Conservation (phyloP, 2,329 filamentous ascomycete genomes). For the Falciphora oryzae region DNA sequence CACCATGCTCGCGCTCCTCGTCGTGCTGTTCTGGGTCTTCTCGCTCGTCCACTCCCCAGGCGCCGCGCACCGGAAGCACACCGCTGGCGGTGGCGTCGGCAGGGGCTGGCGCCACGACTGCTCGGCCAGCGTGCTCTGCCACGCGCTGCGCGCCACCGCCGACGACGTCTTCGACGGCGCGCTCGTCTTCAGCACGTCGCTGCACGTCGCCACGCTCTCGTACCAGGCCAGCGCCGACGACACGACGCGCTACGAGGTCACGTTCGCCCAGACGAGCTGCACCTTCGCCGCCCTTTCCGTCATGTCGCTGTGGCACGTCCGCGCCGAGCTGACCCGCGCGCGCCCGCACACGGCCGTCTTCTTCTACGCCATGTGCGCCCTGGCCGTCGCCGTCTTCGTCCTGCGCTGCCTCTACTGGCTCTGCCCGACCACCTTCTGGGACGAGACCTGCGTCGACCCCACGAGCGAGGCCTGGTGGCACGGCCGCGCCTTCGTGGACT, state of each 20-base stretch:
- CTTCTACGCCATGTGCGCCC: conserved; percentile 2
- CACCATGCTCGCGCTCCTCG: background rate
- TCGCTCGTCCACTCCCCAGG: background rate
- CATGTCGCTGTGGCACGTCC: conserved; percentile 2
- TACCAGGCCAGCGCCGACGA: background rate
- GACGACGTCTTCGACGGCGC: conserved; percentile 6
- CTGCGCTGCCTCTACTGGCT: background rate
- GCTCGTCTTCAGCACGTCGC: conserved; percentile 1
- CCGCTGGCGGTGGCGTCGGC: too few relatives aligned
- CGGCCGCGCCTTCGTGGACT: background rate
- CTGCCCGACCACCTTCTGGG: conserved; percentile 1
- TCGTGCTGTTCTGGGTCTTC: background rate
- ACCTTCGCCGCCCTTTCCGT: background rate
- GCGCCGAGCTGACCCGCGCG: background rate
- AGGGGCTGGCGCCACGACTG: background rate
- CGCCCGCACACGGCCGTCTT: background rate
- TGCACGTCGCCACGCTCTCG: conserved; percentile 1
- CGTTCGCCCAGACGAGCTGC: conserved; percentile 5
- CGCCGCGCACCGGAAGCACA: background rate
- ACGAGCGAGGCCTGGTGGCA: background rate
- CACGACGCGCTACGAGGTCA: conserved; percentile 3
- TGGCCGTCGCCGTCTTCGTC: background rate
- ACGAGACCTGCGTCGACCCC: background rate
- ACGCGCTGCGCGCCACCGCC: background rate
- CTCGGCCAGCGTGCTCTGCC: background rate